These are phyloP conservation scores for Lactifluus hygrophoroides DNA, from an alignment of 768 basidiomycete genomes.

Conservation along the genomic window DNA sequence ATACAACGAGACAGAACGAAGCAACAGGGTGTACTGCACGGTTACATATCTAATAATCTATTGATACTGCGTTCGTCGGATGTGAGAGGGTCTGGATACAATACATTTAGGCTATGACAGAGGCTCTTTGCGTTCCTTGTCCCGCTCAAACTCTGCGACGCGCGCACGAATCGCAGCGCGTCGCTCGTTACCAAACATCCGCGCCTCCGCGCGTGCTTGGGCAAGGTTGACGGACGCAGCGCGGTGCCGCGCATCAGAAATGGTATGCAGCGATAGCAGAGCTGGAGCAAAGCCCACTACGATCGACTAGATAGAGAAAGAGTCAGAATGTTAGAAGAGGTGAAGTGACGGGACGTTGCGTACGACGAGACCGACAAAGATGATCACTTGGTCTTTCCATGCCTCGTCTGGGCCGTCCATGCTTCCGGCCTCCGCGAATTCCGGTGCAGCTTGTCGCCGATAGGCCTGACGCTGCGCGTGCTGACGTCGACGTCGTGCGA, in stretches of 20 bases:
- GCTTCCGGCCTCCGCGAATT: constrained; percentile 12
- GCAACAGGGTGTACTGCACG: neutral
- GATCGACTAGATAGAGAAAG: constrained; percentile 31
- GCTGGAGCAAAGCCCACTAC: constrained; percentile 38
- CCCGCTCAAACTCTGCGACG: constrained; percentile 32
- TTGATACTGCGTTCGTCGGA: neutral
- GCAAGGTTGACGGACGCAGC: constrained; percentile 50
- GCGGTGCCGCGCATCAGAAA: constrained; percentile 38
- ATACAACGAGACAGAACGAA: neutral
- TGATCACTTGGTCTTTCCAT: constrained; percentile 43
- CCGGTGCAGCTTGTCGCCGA: constrained; percentile 20
- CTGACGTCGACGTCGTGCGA: constrained; percentile 38
- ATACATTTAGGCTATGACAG: neutral
- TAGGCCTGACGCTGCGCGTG: constrained; percentile 30
- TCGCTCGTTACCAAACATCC: constrained; percentile 45
- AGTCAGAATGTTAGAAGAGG: neutral
- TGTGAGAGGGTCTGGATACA: neutral
- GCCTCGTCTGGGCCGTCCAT: constrained; percentile 32
- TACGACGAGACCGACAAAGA: constrained; percentile 43
- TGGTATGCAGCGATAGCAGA: constrained; percentile 29
- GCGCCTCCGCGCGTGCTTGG: constrained; percentile 49
- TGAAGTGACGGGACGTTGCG: constrained; percentile 17
- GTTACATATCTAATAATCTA: neutral
- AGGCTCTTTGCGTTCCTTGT: neutral
- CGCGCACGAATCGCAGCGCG: constrained; percentile 42